These are phyloP conservation scores for Irpex sp. DNA, from an alignment of 1,284 basidiomycete species.

Conservation along the genomic window DNA sequence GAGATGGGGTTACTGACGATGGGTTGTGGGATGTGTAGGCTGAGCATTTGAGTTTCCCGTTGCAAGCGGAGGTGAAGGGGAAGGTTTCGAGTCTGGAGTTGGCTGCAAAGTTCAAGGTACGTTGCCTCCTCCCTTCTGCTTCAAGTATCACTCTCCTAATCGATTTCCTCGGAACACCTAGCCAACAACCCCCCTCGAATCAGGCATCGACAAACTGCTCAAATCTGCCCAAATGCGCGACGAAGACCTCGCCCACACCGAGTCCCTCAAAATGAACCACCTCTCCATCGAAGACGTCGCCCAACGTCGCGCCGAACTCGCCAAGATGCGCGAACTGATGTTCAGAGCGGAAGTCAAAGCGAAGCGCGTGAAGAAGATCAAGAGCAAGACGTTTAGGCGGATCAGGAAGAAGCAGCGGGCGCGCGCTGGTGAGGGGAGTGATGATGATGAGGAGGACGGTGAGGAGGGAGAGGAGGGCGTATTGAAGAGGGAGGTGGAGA, in stretches of 20 bases:
- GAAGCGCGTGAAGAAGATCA: conserved; percentile 34
- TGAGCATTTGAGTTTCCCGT: conserved; percentile 87
- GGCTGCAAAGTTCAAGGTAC: conserved; percentile 76
- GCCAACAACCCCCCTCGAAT: conserved; percentile 78
- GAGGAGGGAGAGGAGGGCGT: conserved; percentile 53
- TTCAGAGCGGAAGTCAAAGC: conserved; percentile 93
- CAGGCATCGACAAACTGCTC: conserved; percentile 70
- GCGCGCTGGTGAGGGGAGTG: conserved; percentile 15
- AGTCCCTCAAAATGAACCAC: conserved; percentile 78
- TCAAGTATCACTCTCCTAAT: background rate
- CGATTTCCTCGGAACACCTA: conserved; percentile 20
- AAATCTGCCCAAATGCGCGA: conserved; percentile 78
- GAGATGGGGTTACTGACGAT: too few species aligned
- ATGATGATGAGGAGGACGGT: conserved; percentile 31
- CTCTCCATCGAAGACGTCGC: conserved; percentile 82
- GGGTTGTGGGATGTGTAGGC: conserved; percentile 41
- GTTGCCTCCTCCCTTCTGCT: background rate
- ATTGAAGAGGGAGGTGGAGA: conserved; percentile 69
- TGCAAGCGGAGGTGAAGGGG: conserved; percentile 61
- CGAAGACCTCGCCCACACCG: conserved; percentile 69
- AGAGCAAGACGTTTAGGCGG: too few species aligned
- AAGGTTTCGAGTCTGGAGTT: conserved; percentile 74
- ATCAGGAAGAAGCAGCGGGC: conserved; percentile 45
- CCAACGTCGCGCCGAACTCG: conserved; percentile 74
- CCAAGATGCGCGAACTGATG: conserved; percentile 88